Evolutionary conservation across 495 filamentous ascomycete genomes (phyloP), one percentile per base, ranked within the genome.

Genomic region (Podospora pseudocomata): DNA sequence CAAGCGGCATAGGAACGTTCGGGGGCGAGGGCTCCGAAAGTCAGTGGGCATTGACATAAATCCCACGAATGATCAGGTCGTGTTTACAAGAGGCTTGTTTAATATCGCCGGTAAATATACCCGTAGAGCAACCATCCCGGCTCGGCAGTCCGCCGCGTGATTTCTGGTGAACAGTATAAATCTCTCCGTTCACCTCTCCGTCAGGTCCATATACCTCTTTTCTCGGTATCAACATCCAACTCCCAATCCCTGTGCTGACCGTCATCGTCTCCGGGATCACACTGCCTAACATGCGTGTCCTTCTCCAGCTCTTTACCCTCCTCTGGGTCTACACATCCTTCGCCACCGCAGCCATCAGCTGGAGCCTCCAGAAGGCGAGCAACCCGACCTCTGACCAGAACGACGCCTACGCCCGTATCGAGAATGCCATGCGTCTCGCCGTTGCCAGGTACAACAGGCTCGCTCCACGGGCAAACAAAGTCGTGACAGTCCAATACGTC

Each of bases 371-470:
- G 34, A 75, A 73, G 44, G 71, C 70, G 4, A 7, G 66, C 44
- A 80, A 74, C 66, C 80, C 80, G 0, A 73, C 76, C 0, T n/a
- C 73, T 0, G 80, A 82, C 75, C 77, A 82, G 28, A 23, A 70
- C 20, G 79, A 80, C 27, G 80, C 80, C 58, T 81, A 81, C 72
- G 11, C 67, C 2, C 68, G 67, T 54, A 82, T 82, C 73, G 75
- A 79, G n/a, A 58, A 67, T 2, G 80, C 80, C 57, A 77, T 82
- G 75, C 59, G 28, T 30, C 23, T 67, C 16, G 80, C 80, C 2
- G 75, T 72, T 15, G 73, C 76, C 49, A 77, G 78, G 26, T 80
- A 82, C 73, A 71, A 75, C 64, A 65, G 68, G 16, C 74, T 76
- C 60, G 65, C 78, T 5, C 57, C 67, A 19, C 68, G 68, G 28